phyloP scores from a whole-genome alignment of 257 asterid genomes.

The Plantago major region DNA sequence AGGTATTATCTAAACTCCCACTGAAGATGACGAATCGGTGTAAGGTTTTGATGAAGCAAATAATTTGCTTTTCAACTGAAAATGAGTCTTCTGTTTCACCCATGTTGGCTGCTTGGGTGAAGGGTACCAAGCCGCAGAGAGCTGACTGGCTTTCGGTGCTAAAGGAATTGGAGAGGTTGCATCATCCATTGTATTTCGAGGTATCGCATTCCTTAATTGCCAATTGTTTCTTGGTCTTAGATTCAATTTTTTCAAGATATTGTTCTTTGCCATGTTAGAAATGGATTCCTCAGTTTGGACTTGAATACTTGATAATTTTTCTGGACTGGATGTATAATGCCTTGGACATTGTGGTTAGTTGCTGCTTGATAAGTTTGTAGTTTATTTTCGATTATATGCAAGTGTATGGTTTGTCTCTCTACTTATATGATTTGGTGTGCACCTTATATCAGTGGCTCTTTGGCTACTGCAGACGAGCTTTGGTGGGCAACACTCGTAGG shows the following conservation, averaged over 20 bases:
- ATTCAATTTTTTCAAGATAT: neutral
- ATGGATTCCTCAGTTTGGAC: neutral
- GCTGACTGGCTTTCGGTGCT: slow-evolving; percentile 84
- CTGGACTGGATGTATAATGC: no score
- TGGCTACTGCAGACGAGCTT: no score
- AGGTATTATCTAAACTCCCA: slow-evolving; percentile 45
- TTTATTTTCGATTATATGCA: no score
- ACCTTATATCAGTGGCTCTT: no score
- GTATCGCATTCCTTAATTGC: slow-evolving; percentile 24
- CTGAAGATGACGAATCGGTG: slow-evolving; percentile 68
- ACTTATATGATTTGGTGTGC: no score
- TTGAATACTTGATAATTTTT: neutral
- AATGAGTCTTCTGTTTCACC: slow-evolving; percentile 36
- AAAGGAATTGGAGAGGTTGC: slow-evolving; percentile 59
- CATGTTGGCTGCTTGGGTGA: slow-evolving; percentile 77
- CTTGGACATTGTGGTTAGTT: no score
- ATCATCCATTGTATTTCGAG: slow-evolving; percentile 66
- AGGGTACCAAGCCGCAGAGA: slow-evolving; percentile 68
- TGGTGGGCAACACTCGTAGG: no score
- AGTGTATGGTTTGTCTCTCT: no score
- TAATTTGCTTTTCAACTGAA: slow-evolving; percentile 55
- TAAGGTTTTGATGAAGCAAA: slow-evolving; percentile 52
- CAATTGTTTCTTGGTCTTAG: neutral
- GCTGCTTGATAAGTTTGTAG: no score
- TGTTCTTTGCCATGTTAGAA: no score